Evolutionary conservation across 1,139 yeast species (phyloP), one percentile per base, ranked within the genome.

Genomic region (Yamadazyma sp.): DNA sequence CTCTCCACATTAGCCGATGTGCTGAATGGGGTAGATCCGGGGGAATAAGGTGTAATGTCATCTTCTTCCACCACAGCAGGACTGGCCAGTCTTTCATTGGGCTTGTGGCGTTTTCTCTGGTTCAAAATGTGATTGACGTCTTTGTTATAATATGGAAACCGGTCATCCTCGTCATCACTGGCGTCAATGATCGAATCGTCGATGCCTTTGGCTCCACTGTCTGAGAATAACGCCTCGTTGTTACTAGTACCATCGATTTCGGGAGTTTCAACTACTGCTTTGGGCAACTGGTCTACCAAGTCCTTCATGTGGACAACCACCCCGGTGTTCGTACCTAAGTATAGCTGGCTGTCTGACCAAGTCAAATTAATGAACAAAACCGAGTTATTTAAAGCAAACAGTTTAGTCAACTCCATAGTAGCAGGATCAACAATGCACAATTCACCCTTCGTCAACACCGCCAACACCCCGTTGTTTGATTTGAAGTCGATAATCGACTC

Each of bases 21-120:
- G 27, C 63, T 67, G 81, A 94, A 92, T 0, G 96, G 96, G 0
- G 97, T 89, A 3, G 86, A 78, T 1, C 97, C 97, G 1, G 89
- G 87, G 5, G 82, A 82, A 48, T 77, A 78, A 1, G 85, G 78
- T 23, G 33, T 42, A 4, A 50, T 30, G 2, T 47, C 43, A 15
- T 33, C 34, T 9, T 42, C 20, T 24, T 26, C 29, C 9, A 28
- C 24, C 20, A 18, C 26, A 22, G 14, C 17, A 20, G 38, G n/a
- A 9, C 26, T 13, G 2, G 29, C 29, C 23, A 35, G 28, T 17
- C 21, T 30, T 38, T 33, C 28, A 29, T 34, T 37, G 7, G 41
- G 40, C 31, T 59, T 62, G 28, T 56, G 62, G 35, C 66, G 61
- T 40, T 67, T 67, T 29, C 50, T 33, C 20, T 34, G 53, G 12